Evolutionary conservation across 2,329 filamentous ascomycete genomes (phyloP).

Genomic region (Penicillium corylophilum): DNA sequence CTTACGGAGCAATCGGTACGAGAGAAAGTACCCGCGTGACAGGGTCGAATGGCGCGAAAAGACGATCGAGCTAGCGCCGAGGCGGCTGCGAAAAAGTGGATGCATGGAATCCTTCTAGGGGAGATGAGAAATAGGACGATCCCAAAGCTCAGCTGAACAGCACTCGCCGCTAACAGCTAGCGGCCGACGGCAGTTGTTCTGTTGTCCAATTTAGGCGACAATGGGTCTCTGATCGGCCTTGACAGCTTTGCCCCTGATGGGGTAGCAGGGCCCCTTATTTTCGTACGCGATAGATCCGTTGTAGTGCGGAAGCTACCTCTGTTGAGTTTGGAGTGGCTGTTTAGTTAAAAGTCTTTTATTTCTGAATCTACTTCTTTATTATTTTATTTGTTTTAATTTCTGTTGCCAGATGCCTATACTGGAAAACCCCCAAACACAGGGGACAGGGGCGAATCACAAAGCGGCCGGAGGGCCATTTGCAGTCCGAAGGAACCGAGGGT

Average conservation of each 20-base stretch:
- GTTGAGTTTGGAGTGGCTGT: background rate
- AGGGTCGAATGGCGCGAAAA: conserved; percentile 6
- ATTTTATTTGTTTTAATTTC: background rate
- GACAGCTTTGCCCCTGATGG: background rate
- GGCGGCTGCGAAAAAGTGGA: conserved; percentile 13
- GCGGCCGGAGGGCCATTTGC: conserved; percentile 2
- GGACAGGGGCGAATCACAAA: conserved; percentile 14
- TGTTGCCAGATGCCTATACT: too few relatives aligned
- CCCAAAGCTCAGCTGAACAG: background rate
- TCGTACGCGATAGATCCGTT: conserved; percentile 1
- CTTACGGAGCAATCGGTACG: conserved; percentile 4
- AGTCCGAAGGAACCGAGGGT: conserved; percentile 21
- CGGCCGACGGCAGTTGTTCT: background rate
- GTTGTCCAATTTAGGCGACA: background rate
- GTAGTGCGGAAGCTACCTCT: background rate
- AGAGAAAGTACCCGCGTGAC: conserved; percentile 13
- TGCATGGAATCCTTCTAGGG: conserved; percentile 6
- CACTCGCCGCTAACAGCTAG: background rate
- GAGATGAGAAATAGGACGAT: background rate
- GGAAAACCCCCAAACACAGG: background rate
- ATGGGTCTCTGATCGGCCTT: background rate
- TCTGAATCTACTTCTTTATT: too few relatives aligned
- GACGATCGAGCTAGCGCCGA: conserved; percentile 13
- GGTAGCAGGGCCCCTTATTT: background rate
- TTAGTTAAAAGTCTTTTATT: background rate